Percentiles rank a stretch among this genome's conserved stretches.
Evolutionary conservation across 225 moss, liverwort and hornwort species (phyloP).

Genomic region (Takakia lepidozioides): DNA sequence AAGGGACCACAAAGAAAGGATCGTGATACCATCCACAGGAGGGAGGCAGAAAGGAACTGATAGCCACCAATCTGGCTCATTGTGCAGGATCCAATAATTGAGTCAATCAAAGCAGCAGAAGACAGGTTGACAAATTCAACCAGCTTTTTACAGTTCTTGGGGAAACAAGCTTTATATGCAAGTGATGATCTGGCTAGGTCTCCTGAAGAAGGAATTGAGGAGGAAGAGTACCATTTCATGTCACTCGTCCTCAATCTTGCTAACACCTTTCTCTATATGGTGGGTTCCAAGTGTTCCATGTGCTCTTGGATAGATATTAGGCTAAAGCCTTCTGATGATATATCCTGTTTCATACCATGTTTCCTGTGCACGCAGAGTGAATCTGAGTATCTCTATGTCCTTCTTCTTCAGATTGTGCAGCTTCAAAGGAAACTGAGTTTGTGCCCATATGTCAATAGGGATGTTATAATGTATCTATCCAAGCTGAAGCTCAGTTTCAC

Average conservation of each 20-base stretch:
- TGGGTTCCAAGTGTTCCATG: slow-evolving; percentile 10
- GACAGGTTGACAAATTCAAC: slow-evolving; percentile 80
- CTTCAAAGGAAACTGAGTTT: too few species aligned
- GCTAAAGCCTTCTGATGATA: neutral
- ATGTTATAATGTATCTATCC: too few species aligned
- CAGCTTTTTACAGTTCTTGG: slow-evolving; percentile 69
- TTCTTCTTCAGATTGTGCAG: too few species aligned
- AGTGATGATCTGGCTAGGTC: slow-evolving; percentile 28
- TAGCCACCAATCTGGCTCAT: too few species aligned
- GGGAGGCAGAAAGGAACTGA: too few species aligned
- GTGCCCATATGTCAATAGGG: too few species aligned
- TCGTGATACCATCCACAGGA: too few species aligned
- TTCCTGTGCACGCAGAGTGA: too few species aligned
- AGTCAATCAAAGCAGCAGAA: slow-evolving; percentile 71
- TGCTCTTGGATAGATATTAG: neutral
- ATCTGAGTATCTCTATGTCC: too few species aligned
- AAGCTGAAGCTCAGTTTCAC: too few species aligned
- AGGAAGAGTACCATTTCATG: slow-evolving; percentile 36
- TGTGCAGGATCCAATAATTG: slow-evolving; percentile 74
- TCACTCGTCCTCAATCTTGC: slow-evolving; percentile 66
- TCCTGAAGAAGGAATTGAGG: slow-evolving; percentile 19
- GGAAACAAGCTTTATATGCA: slow-evolving; percentile 45
- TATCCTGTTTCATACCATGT: too few species aligned
- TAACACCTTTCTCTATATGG: slow-evolving; percentile 88
- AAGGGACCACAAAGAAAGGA: too few species aligned